phyloP scores from a whole-genome alignment of 2,329 filamentous ascomycete species.

The Exophiala sp. region DNA sequence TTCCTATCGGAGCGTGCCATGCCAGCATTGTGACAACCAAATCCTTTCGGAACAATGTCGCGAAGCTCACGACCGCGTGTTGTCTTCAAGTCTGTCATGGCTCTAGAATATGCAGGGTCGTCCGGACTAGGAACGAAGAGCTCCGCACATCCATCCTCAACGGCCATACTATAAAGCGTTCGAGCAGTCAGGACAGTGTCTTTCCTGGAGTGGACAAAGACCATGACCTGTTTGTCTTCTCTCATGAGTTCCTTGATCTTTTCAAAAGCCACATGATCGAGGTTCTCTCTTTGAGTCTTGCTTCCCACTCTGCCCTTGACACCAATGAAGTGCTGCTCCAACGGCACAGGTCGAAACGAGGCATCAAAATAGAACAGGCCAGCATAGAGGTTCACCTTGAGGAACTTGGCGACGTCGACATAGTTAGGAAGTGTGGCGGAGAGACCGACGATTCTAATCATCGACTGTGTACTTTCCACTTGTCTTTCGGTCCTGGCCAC shows the following conservation, averaged over 20 bases:
- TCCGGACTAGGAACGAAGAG: conserved; percentile 81
- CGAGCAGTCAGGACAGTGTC: conserved; percentile 87
- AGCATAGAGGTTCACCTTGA: conserved; percentile 88
- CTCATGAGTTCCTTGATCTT: conserved; percentile 93
- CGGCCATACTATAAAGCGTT: conserved; percentile 77
- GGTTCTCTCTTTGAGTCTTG: conserved; percentile 77
- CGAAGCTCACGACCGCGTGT: conserved; percentile 81
- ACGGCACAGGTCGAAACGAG: conserved; percentile 89
- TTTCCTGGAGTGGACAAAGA: conserved; percentile 94
- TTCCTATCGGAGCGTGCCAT: conserved; percentile 94
- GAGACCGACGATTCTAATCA: conserved; percentile 92
- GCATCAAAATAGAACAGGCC: conserved; percentile 96
- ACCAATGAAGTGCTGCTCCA: conserved; percentile 96
- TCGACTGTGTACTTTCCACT: conserved; percentile 93
- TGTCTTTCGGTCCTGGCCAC: conserved; percentile 92
- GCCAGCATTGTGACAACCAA: conserved; percentile 93
- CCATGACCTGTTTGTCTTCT: conserved; percentile 94
- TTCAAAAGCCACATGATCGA: conserved; percentile 82
- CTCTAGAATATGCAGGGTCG: conserved; percentile 61
- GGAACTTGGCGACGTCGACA: conserved; percentile 90
- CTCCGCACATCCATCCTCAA: conserved; percentile 70
- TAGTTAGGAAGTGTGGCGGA: conserved; percentile 96
- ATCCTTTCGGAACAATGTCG: conserved; percentile 80
- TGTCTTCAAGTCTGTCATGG: conserved; percentile 75
- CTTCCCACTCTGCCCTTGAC: conserved; percentile 84